Evolutionary conservation across 352 stramenopile species (phyloP).

Genomic region (Blastocystis sp.): DNA sequence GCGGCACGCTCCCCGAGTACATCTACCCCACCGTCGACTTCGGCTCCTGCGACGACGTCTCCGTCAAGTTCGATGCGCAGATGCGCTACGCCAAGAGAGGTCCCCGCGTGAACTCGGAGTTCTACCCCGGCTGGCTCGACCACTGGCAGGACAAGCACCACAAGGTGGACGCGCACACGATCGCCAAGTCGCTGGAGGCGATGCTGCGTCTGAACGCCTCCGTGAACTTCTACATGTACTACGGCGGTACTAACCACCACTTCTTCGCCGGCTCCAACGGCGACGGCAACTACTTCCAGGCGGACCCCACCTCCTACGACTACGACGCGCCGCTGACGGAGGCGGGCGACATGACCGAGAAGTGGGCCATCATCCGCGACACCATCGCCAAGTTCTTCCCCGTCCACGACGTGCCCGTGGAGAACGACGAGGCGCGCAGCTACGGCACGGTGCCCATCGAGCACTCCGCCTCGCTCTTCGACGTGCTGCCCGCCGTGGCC

Average conservation of each 20-base stretch:
- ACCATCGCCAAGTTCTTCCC: conserved; percentile 54
- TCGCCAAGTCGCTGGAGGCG: conserved; percentile 61
- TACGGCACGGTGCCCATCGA: conserved; percentile 31
- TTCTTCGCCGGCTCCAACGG: conserved; percentile 73
- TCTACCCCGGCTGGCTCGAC: conserved; percentile 73
- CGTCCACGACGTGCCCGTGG: conserved; percentile 37
- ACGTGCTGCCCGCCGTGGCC: conserved; percentile 44
- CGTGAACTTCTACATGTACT: conserved; percentile 74
- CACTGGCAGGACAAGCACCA: conserved; percentile 71
- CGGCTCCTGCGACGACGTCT: conserved; percentile 52
- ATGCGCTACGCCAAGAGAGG: conserved; percentile 69
- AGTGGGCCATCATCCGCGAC: conserved; percentile 68
- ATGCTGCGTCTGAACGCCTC: conserved; percentile 70
- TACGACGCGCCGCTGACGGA: conserved; percentile 73
- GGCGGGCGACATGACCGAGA: conserved; percentile 67
- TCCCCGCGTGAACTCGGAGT: conserved; percentile 72
- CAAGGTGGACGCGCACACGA: conserved; percentile 61
- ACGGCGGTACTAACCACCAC: conserved; percentile 74
- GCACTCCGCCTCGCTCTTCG: conserved; percentile 19
- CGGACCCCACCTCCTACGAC: conserved; percentile 73
- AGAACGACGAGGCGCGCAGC: conserved; percentile 18
- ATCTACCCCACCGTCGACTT: conserved; percentile 71
- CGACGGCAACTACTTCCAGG: conserved; percentile 49
- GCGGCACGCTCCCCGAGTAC: conserved; percentile 68
- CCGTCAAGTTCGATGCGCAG: conserved; percentile 54